These are phyloP conservation scores for Wolfiporia cocos DNA, from an alignment of 1,284 basidiomycete species.

Conservation along the genomic window DNA sequence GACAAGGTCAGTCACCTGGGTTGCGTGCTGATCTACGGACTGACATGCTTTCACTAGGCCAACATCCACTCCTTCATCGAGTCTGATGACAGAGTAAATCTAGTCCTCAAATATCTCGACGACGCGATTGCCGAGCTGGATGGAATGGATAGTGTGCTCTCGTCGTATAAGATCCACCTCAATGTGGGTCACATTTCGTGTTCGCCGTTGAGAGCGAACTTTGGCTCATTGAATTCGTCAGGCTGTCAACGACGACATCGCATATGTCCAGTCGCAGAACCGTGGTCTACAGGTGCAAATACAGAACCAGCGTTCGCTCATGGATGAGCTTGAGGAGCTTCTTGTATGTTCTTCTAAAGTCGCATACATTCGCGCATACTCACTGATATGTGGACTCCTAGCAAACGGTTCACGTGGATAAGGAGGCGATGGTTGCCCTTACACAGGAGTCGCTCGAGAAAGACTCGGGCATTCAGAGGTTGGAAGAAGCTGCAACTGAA, in stretches of 20 bases:
- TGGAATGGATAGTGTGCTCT: constrained; percentile 79
- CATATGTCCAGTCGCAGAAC: constrained; percentile 94
- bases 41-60: constrained; percentile 50
- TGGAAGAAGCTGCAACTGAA: constrained; percentile 82
- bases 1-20: constrained; percentile 61
- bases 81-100: constrained; percentile 79
- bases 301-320: constrained; percentile 85
- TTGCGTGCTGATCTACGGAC: not conserved
- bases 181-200: too few species aligned
- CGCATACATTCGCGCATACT: not conserved
- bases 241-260: constrained; percentile 94
- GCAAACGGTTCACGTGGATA: constrained; percentile 92
- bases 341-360: constrained; percentile 45
- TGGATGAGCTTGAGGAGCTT: constrained; percentile 80
- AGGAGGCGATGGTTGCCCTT: constrained; percentile 68
- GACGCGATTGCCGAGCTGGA: constrained; percentile 84
- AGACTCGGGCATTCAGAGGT: constrained; percentile 62
- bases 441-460: constrained; percentile 86
- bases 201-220: too few species aligned
- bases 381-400: constrained; percentile 24
- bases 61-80: constrained; percentile 98
- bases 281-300: constrained; percentile 96
- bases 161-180: constrained; percentile 90
- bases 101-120: constrained; percentile 88
- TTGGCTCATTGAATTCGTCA: too few species aligned